Conservation (phyloP, 192 early-diverging fungal genomes). For the Spinellus fusiger region DNA sequence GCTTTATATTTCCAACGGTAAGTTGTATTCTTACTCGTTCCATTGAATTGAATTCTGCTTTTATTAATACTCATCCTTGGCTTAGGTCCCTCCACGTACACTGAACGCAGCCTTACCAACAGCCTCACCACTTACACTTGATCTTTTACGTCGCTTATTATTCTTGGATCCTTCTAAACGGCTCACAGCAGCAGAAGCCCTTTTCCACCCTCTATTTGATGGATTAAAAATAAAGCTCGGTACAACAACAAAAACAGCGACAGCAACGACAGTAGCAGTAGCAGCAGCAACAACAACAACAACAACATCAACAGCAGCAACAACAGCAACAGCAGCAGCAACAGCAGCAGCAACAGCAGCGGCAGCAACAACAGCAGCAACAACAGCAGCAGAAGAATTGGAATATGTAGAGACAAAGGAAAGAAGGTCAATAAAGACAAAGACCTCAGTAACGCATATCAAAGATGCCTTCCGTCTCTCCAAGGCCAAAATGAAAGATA, state of each 20-base stretch:
- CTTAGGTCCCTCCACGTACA: neutral
- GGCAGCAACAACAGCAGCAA: neutral
- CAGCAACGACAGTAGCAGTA: neutral
- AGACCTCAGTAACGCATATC: neutral
- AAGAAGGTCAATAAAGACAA: neutral
- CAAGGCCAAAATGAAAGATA: neutral
- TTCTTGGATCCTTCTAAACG: conserved; percentile 74
- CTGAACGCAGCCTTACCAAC: neutral
- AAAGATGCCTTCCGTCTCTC: neutral
- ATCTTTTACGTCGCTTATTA: conserved; percentile 66
- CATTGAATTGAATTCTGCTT: neutral
- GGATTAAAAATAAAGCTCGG: conserved; percentile 10
- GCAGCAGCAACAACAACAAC: conserved; percentile 5
- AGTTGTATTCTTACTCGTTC: conserved; percentile 6
- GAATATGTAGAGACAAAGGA: too few relatives aligned
- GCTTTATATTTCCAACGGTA: conserved; percentile 59
- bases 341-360: neutral
- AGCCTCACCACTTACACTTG: conserved; percentile 26
- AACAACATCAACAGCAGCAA: neutral
- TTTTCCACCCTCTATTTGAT: conserved; percentile 58
- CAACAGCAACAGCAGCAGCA: neutral
- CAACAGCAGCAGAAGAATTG: neutral
- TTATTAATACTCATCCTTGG: neutral
- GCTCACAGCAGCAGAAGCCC: conserved; percentile 67
- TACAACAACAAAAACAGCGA: conserved; percentile 17